Evolutionary conservation across 2,329 filamentous ascomycete genomes (phyloP).

Genomic region (Trichoderma sp.): DNA sequence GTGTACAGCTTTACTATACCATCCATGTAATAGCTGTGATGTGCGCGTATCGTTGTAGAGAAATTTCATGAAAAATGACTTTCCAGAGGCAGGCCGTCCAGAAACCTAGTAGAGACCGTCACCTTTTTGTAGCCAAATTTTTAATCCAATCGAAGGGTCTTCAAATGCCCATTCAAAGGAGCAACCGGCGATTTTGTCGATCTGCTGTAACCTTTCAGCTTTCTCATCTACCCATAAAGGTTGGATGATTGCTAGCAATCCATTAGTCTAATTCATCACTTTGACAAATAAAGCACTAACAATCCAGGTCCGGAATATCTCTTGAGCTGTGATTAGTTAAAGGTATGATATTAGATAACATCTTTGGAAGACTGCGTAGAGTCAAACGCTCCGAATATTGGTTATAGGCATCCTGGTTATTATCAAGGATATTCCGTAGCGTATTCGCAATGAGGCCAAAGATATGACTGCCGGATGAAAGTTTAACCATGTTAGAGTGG

Average conservation of each 20-base stretch:
- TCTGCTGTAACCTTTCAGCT: background rate
- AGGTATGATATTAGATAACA: too few species aligned
- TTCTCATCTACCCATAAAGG: background rate
- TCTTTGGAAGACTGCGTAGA: background rate
- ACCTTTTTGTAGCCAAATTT: background rate
- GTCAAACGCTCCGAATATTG: background rate
- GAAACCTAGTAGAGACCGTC: background rate
- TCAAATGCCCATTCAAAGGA: conserved; percentile 18
- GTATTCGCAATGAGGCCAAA: background rate
- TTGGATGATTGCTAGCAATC: background rate
- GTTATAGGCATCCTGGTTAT: background rate
- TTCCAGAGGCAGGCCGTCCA: conserved; percentile 9
- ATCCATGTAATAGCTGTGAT: background rate
- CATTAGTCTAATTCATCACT: background rate
- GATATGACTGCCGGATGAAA: background rate
- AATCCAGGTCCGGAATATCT: background rate
- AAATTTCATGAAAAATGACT: conserved; percentile 15
- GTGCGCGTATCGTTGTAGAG: background rate
- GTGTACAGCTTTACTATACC: background rate
- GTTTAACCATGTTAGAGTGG: conserved; percentile 13
- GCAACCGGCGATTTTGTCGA: background rate
- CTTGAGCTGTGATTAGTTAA: too few species aligned
- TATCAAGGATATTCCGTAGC: background rate
- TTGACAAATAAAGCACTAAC: background rate
- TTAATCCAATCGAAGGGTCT: background rate